phyloP scores from a whole-genome alignment of 164 flowering plant species.

The Annona cherimola region DNA sequence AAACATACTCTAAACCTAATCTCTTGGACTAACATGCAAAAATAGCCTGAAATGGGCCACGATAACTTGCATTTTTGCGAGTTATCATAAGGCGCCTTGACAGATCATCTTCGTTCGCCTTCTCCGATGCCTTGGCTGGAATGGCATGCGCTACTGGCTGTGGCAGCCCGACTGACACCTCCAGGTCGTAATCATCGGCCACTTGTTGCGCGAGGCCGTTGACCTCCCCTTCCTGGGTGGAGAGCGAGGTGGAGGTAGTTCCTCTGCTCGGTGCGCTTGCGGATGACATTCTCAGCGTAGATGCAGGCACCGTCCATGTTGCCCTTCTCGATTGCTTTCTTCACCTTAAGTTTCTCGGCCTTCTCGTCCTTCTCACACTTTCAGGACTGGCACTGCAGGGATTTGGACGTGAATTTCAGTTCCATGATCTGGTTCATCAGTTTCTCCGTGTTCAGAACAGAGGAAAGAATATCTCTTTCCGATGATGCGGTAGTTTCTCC shows the following conservation, averaged over 20 bases:
- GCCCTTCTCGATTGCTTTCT: constrained; percentile 24
- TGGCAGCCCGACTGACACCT: constrained; percentile 19
- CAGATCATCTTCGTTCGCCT: constrained; percentile 23
- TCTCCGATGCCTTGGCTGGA: constrained; percentile 15
- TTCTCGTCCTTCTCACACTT: constrained; percentile 26
- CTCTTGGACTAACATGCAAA: too few species aligned
- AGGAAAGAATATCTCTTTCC: too few species aligned
- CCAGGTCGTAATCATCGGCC: constrained; percentile 21
- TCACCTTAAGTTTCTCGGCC: constrained; percentile 20
- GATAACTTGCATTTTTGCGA: too few species aligned
- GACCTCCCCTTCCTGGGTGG: constrained; percentile 19
- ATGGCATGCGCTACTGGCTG: constrained; percentile 15
- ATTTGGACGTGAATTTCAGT: constrained; percentile 16
- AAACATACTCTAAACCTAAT: too few species aligned
- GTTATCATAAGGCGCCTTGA: constrained; percentile 20
- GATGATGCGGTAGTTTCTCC: too few species aligned
- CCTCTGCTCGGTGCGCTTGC: constrained; percentile 19
- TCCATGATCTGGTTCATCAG: constrained; percentile 25
- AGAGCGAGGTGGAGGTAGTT: constrained; percentile 22
- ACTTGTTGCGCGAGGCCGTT: constrained; percentile 22
- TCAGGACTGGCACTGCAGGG: constrained; percentile 14
- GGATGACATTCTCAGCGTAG: constrained; percentile 23
- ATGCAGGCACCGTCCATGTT: constrained; percentile 24
- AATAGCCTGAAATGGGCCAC: too few species aligned
- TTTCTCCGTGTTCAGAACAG: constrained; percentile 18